Conservation (phyloP, 345 rosid genomes). For the Aquilaria malaccensis region DNA sequence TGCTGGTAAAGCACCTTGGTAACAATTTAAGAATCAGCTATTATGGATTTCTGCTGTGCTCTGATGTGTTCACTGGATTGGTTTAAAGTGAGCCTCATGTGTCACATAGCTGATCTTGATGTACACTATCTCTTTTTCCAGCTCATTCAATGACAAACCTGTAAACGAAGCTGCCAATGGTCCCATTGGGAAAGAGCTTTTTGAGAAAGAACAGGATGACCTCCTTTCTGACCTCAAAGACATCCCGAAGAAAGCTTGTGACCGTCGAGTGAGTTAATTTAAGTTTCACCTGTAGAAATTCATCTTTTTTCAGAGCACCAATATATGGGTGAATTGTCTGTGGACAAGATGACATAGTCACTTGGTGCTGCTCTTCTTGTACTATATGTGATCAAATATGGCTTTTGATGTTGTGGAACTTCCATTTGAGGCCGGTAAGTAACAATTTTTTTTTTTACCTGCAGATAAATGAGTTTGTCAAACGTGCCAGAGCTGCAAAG, state of each 20-base stretch:
- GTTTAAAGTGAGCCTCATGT: background rate
- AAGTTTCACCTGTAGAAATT: background rate
- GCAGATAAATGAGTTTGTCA: constrained; percentile 93
- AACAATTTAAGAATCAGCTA: too few relatives aligned
- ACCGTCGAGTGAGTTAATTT: constrained; percentile 74
- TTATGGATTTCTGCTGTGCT: too few relatives aligned
- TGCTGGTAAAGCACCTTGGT: too few relatives aligned
- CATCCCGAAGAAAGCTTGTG: constrained; percentile 97
- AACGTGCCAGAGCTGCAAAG: constrained; percentile 94
- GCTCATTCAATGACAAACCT: constrained; percentile 94
- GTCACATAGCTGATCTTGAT: background rate
- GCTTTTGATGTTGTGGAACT: too few relatives aligned
- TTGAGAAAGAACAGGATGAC: constrained; percentile 92
- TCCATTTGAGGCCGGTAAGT: too few relatives aligned
- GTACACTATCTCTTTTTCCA: constrained; percentile 19
- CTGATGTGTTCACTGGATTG: background rate
- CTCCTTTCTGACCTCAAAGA: constrained; percentile 85
- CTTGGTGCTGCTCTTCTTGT: too few relatives aligned
- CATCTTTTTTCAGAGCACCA: too few relatives aligned
- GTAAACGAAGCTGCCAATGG: constrained; percentile 68
- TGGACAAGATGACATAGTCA: too few relatives aligned
- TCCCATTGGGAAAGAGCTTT: constrained; percentile 86
- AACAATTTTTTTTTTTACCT: background rate
- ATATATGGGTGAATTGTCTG: too few relatives aligned
- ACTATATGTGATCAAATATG: too few relatives aligned